phyloP scores from a whole-genome alignment of 768 basidiomycete genomes.

The Epithele typhae region DNA sequence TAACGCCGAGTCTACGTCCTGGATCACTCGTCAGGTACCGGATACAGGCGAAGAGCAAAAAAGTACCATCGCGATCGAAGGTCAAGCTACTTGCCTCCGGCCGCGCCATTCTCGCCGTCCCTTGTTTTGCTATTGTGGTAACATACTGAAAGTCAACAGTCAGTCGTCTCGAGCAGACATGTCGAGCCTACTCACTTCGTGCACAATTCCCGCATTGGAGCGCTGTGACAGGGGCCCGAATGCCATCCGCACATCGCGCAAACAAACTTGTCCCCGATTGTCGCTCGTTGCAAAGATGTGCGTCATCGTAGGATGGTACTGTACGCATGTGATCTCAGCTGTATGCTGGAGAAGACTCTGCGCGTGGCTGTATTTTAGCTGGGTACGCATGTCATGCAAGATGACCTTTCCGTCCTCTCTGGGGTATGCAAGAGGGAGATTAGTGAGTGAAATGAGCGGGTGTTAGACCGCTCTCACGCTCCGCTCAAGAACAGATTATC shows the following conservation, averaged over 20 bases:
- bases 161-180: not conserved
- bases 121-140: constrained; percentile 41
- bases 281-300: constrained; percentile 69
- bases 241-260: constrained; percentile 71
- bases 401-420: constrained; percentile 72
- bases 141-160: constrained; percentile 36
- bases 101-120: constrained; percentile 35
- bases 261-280: constrained; percentile 49
- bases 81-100: constrained; percentile 66
- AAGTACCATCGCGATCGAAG: constrained; percentile 65
- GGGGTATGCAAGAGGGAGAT: not conserved
- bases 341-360: constrained; percentile 49
- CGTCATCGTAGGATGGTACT: constrained; percentile 65
- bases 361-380: constrained; percentile 29
- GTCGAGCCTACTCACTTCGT: constrained; percentile 33
- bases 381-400: constrained; percentile 54
- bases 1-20: constrained; percentile 64
- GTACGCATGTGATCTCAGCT: constrained; percentile 58
- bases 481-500: constrained; percentile 69
- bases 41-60: not conserved
- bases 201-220: constrained; percentile 51
- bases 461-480: too few species aligned
- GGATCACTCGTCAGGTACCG: not conserved
- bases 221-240: constrained; percentile 50
- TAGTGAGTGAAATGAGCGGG: not conserved